These are phyloP conservation scores for Euryodendron excelsum DNA, from an alignment of 148 eudicot genomes.

Conservation along the genomic window DNA sequence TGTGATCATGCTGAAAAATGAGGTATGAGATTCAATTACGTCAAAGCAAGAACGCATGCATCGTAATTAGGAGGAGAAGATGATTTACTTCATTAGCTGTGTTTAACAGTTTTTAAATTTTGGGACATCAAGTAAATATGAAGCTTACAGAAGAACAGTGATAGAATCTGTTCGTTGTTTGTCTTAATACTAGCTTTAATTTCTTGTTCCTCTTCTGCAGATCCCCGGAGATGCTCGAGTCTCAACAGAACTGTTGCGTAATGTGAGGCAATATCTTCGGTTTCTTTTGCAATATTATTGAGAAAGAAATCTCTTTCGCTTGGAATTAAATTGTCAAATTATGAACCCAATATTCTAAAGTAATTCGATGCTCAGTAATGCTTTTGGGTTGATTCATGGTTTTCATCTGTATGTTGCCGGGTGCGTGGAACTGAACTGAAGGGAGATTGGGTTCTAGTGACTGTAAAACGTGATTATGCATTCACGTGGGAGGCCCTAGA, in stretches of 20 bases:
- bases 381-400: not conserved
- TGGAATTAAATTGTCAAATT: not conserved
- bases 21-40: not conserved
- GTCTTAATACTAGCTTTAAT: slow-evolving; percentile 21
- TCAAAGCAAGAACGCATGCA: not conserved
- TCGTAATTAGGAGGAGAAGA: not conserved
- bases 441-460: too few relatives aligned
- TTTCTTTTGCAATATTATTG: not conserved
- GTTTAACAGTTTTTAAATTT: not conserved
- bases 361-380: not conserved
- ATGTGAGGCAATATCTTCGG: slow-evolving; percentile 43
- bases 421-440: too few relatives aligned
- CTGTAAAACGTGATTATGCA: too few relatives aligned
- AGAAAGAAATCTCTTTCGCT: not conserved
- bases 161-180: not conserved
- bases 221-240: slow-evolving; percentile 79
- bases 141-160: slow-evolving; percentile 26
- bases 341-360: not conserved
- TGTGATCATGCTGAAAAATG: not conserved
- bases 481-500: too few relatives aligned
- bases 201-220: slow-evolving; percentile 60
- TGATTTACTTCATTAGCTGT: not conserved
- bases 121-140: not conserved
- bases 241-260: slow-evolving; percentile 71
- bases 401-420: too few relatives aligned